Evolutionary conservation across 768 basidiomycete genomes (phyloP).

Genomic region (Naganishia randhawae): DNA sequence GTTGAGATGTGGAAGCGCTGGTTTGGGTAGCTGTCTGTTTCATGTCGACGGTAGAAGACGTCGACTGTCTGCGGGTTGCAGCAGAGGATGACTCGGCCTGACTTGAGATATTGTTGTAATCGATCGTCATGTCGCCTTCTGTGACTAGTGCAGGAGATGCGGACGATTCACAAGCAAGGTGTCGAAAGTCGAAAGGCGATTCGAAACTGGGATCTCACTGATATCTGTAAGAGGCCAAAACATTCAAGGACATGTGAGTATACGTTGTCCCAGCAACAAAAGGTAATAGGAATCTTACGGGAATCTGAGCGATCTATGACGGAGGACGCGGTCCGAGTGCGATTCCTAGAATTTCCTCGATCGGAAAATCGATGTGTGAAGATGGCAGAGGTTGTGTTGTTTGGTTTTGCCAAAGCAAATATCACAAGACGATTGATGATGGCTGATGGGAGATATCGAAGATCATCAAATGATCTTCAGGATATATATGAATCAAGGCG

Average conservation of each 20-base stretch:
- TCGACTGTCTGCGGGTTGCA: not conserved
- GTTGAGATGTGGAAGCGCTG: not conserved
- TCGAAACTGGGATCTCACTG: not conserved
- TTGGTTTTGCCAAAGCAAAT: not conserved
- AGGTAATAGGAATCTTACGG: not conserved
- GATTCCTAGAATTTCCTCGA: not conserved
- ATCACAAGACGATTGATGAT: not conserved
- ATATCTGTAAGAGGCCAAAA: not conserved
- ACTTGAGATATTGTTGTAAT: not conserved
- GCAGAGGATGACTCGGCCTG: conserved; percentile 1
- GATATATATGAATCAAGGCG: conserved; percentile 14
- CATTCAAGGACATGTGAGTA: not conserved
- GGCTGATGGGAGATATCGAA: not conserved
- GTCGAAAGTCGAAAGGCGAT: not conserved
- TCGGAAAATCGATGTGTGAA: conserved; percentile 6
- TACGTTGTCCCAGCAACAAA: not conserved
- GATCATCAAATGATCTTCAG: not conserved
- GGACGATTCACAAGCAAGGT: not conserved
- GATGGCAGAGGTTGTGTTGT: not conserved
- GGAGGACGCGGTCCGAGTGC: not conserved
- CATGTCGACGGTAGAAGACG: not conserved
- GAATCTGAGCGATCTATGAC: not conserved
- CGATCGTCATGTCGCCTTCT: conserved; percentile 11
- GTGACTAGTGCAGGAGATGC: not conserved
- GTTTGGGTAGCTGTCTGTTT: not conserved